Evolutionary conservation across 2,329 filamentous ascomycete genomes (phyloP).

Genomic region (Ciborinia camelliae): DNA sequence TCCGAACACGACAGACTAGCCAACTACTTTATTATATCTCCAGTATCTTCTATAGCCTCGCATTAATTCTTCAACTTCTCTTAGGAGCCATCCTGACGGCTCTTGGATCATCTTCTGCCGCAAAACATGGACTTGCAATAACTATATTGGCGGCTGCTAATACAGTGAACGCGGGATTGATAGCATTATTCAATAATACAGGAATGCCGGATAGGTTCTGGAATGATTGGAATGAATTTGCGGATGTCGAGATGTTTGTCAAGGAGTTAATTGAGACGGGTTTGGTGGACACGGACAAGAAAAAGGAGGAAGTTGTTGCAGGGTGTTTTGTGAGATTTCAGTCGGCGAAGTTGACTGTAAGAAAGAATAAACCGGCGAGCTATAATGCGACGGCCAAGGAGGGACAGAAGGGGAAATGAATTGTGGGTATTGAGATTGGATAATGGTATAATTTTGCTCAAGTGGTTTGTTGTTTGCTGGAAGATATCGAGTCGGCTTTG

Average conservation of each 20-base stretch:
- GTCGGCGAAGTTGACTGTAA: conserved; percentile 20
- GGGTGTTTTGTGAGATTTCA: conserved; percentile 21
- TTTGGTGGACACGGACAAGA: conserved; percentile 17
- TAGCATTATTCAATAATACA: conserved; percentile 28
- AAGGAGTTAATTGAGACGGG: conserved; percentile 23
- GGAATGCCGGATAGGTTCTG: conserved; percentile 25
- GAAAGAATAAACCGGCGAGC: conserved; percentile 18
- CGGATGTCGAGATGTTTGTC: conserved; percentile 24
- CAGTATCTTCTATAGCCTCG: conserved; percentile 25
- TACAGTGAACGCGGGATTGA: conserved; percentile 25
- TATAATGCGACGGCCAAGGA: conserved; percentile 14
- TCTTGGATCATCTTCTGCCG: conserved; percentile 23
- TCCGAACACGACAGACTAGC: conserved; percentile 19
- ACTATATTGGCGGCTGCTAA: conserved; percentile 30
- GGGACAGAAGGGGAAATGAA: not conserved
- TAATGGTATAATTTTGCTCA: not conserved
- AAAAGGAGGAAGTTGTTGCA: conserved; percentile 21
- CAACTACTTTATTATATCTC: conserved; percentile 27
- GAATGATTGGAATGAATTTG: conserved; percentile 29
- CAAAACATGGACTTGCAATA: conserved; percentile 22
- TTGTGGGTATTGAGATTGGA: not conserved
- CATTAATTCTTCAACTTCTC: conserved; percentile 29
- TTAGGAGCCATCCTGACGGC: conserved; percentile 31
- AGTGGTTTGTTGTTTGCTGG: not conserved
- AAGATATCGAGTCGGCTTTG: not conserved